phyloP scores from a whole-genome alignment of 31 red algal species.

The Endocladia muricata region DNA sequence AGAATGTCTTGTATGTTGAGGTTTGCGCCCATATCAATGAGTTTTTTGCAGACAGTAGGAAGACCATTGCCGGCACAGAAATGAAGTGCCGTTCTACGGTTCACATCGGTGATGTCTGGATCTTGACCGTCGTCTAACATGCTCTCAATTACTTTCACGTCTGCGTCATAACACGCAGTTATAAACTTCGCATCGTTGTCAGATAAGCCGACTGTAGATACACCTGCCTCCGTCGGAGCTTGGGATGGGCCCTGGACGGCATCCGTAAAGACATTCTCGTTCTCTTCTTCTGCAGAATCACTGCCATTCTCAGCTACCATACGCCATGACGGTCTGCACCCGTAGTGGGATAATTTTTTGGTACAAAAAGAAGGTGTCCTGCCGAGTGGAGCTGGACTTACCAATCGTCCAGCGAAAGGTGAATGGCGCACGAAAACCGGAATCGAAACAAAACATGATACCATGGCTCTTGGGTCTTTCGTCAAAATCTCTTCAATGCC shows the following conservation, averaged over 20 bases:
- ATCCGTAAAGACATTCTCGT: background rate
- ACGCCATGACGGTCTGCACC: too few species aligned
- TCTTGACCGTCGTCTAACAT: conserved; percentile 44
- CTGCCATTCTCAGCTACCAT: background rate
- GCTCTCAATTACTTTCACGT: conserved; percentile 44
- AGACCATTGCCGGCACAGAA: conserved; percentile 77
- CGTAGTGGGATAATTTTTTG: too few species aligned
- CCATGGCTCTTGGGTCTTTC: too few species aligned
- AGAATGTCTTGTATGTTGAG: conserved; percentile 65
- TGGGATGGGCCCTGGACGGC: conserved; percentile 37
- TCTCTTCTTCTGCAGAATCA: background rate
- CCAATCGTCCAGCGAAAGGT: too few species aligned
- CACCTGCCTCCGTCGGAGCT: conserved; percentile 49
- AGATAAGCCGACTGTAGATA: conserved; percentile 50
- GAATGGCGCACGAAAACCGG: too few species aligned
- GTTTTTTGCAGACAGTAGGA: conserved; percentile 24
- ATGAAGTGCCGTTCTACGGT: conserved; percentile 78
- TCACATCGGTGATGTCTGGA: conserved; percentile 42
- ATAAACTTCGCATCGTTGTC: conserved; percentile 49
- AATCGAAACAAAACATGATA: too few species aligned
- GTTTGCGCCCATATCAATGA: conserved; percentile 62
- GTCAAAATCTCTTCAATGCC: too few species aligned
- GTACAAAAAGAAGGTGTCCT: too few species aligned
- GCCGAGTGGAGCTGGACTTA: too few species aligned
- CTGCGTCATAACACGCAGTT: conserved; percentile 49